Percentiles rank a stretch among this genome's conserved stretches.
Conservation (phyloP, 164 flowering plant genomes). For the Vitis amurensis region DNA sequence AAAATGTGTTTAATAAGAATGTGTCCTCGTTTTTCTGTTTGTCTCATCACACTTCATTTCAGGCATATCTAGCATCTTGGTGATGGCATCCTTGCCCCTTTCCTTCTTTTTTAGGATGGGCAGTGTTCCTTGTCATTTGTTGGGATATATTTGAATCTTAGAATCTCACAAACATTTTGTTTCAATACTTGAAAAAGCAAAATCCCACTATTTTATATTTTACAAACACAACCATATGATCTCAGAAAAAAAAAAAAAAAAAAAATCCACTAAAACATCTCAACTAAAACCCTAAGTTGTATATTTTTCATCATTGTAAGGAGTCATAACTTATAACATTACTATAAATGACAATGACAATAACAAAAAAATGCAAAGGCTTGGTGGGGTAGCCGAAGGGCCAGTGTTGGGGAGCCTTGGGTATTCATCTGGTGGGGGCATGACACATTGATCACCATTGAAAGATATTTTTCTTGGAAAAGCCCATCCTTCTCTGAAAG, state of each 20-base stretch:
- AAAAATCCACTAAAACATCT: too few relatives aligned
- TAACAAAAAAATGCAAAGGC: slow-evolving; percentile 3
- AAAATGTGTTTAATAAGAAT: slow-evolving; percentile 4
- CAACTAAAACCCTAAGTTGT: not conserved
- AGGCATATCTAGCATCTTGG: too few relatives aligned
- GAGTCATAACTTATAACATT: not conserved
- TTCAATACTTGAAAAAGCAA: too few relatives aligned
- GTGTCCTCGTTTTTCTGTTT: too few relatives aligned
- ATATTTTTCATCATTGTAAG: not conserved
- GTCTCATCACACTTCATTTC: too few relatives aligned
- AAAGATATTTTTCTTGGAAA: slow-evolving; percentile 74
- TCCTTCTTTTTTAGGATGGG: not conserved
- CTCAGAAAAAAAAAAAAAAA: too few relatives aligned
- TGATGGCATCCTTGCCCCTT: not conserved
- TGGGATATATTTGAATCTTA: too few relatives aligned
- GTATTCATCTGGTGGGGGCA: slow-evolving; percentile 72
- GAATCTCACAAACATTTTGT: too few relatives aligned
- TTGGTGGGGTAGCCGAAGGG: not conserved
- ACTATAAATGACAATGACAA: slow-evolving; percentile 12
- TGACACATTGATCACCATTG: slow-evolving; percentile 67
- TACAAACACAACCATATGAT: too few relatives aligned
- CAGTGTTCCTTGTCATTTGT: too few relatives aligned
- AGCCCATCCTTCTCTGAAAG: slow-evolving; percentile 70
- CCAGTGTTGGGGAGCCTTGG: slow-evolving; percentile 60
- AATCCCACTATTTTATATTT: too few relatives aligned